Evolutionary conservation across 768 basidiomycete species (phyloP), one percentile per base, ranked within the genome.

Genomic region (Mycena maculata): DNA sequence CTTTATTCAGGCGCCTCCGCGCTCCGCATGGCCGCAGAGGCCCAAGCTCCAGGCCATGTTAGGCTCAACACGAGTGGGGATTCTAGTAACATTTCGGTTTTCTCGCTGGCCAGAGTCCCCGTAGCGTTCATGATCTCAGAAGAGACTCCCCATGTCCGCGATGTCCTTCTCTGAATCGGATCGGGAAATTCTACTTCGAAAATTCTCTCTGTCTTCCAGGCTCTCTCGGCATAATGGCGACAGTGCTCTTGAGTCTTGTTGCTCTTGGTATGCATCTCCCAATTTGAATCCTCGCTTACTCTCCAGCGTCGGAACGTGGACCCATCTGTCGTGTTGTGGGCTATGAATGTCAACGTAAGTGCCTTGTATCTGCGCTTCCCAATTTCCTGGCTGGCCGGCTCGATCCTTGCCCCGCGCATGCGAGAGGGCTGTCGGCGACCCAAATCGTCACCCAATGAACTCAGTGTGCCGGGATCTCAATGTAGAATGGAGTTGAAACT

Each of bases 401-500:
- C 49, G 49, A 50, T 50, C 49, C 52, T 53, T 53, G 38, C 47
- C 47, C 47, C 47, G 47, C 25, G 47, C 47, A 48, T 48, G 47
- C 47, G 47, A 48, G 47, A 48, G 47, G 47, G 47, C 47, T 25
- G 47, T 48, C 47, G 47, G 47, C 47, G 47, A 48, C 47, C 47
- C 27, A 48, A 48, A 48, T 27, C 52, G 31, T 22, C 52, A 31
- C 49, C 52, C 52, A 53, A 53, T 22, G 22, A 53, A 53, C 52
- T 53, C 52, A 53, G 52, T 53, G 33, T 53, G 22, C 36, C 52
- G 36, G 52, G 52, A 53, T 53, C 52, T 53, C 52, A 38, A 53
- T 53, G n/a, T 53, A 53, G 52, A 53, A 53, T 53, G 52, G 50
- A 52, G 50, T 52, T 31, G 50, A 33, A 52, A 52, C 36, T 52